These are phyloP conservation scores for Cyberlindnera euphorbiiphila DNA, from an alignment of 805 yeast genomes.

Conservation along the genomic window DNA sequence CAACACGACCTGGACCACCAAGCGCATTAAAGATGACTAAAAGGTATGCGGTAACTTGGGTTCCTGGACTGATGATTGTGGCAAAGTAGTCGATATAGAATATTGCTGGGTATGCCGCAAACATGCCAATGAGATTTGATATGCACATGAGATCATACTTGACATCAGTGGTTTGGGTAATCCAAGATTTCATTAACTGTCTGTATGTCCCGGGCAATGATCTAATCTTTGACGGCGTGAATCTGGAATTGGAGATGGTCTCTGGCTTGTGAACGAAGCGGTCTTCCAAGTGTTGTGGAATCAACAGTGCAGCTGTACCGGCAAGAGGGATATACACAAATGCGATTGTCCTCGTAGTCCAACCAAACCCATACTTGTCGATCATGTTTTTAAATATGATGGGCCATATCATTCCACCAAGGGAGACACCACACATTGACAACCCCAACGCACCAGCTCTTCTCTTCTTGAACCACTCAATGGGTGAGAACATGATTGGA, in stretches of 20 bases:
- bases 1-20: conserved; percentile 25
- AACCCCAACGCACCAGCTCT: conserved; percentile 53
- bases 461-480: conserved; percentile 66
- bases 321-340: conserved; percentile 22
- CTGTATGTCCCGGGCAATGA: conserved; percentile 12
- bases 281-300: conserved; percentile 19
- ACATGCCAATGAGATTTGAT: conserved; percentile 21
- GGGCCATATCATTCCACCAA: conserved; percentile 44
- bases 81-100: conserved; percentile 26
- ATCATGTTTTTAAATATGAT: conserved; percentile 23
- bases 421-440: conserved; percentile 46
- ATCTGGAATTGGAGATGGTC: conserved; percentile 20
- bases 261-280: conserved; percentile 13
- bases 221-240: conserved; percentile 11
- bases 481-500: conserved; percentile 55
- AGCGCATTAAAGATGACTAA: conserved; percentile 21
- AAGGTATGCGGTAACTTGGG: conserved; percentile 15
- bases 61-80: conserved; percentile 13
- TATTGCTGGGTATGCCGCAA: conserved; percentile 25
- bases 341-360: conserved; percentile 22
- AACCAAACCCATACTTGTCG: conserved; percentile 15
- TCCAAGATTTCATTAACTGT: conserved; percentile 15
- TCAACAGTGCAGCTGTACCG: conserved; percentile 13
- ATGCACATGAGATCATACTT: conserved; percentile 12
- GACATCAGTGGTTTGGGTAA: conserved; percentile 8